phyloP scores from a whole-genome alignment of 805 yeast genomes.

The Jamesozyma jinghongensis region DNA sequence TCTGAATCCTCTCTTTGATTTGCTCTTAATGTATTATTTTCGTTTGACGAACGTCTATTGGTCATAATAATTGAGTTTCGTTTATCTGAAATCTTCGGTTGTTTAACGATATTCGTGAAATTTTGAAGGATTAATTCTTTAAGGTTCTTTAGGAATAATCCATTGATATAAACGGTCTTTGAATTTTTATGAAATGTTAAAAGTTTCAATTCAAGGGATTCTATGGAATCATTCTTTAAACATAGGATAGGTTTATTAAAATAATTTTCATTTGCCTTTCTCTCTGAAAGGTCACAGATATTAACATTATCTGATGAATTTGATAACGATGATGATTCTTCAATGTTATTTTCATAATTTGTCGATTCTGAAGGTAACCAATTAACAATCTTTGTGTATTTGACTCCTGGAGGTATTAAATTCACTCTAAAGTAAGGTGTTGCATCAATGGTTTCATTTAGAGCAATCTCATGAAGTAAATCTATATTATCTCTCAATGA shows the following conservation, averaged over 20 bases:
- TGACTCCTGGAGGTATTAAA: constrained; percentile 19
- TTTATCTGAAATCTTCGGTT: constrained; percentile 6
- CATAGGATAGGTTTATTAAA: constrained; percentile 16
- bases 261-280: neutral
- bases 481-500: constrained; percentile 12
- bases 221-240: constrained; percentile 13
- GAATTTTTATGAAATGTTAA: constrained; percentile 5
- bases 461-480: constrained; percentile 13
- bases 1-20: neutral
- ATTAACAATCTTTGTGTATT: constrained; percentile 13
- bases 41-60: neutral
- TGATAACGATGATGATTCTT: neutral
- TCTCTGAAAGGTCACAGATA: constrained; percentile 1
- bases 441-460: constrained; percentile 18
- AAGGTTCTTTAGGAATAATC: constrained; percentile 17
- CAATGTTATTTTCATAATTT: neutral
- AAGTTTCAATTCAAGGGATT: constrained; percentile 13
- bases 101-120: neutral
- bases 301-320: neutral
- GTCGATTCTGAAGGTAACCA: constrained; percentile 16
- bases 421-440: constrained; percentile 17
- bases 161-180: constrained; percentile 14
- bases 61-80: constrained; percentile 5
- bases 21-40: neutral
- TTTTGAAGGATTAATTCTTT: constrained; percentile 5